phyloP scores from a whole-genome alignment of 2,329 filamentous ascomycete genomes.

The Fusarium sp. region DNA sequence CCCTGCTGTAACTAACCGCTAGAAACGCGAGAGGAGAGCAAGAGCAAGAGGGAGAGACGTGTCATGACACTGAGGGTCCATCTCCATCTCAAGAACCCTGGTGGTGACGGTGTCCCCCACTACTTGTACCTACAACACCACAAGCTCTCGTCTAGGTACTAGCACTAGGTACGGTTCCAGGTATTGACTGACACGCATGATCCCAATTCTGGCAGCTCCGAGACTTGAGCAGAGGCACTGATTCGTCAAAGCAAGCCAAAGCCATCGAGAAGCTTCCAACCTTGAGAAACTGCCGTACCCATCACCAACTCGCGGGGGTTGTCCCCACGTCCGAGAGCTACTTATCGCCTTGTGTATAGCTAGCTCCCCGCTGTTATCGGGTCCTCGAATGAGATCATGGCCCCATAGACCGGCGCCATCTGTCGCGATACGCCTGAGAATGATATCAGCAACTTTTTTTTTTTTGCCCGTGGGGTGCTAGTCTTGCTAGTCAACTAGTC shows the following conservation, averaged over 20 bases:
- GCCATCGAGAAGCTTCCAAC: slow-evolving; percentile 35
- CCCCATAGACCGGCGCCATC: slow-evolving; percentile 28
- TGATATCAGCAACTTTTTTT: slow-evolving; percentile 31
- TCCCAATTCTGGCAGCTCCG: slow-evolving; percentile 30
- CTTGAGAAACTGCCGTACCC: slow-evolving; percentile 7
- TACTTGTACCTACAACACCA: slow-evolving; percentile 3
- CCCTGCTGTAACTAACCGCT: slow-evolving; percentile 2
- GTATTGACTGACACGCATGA: background rate
- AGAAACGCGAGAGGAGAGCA: slow-evolving; percentile 7
- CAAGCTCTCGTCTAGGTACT: slow-evolving; percentile 1
- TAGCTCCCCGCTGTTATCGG: slow-evolving; percentile 2
- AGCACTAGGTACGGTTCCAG: background rate
- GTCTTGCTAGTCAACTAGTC: slow-evolving; percentile 5
- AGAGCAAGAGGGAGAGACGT: slow-evolving; percentile 1
- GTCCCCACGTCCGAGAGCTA: slow-evolving; percentile 27
- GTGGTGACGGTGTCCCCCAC: slow-evolving; percentile 23
- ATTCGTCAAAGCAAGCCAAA: slow-evolving; percentile 3
- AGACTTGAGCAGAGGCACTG: slow-evolving; percentile 6
- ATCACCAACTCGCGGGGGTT: slow-evolving; percentile 16
- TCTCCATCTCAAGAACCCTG: slow-evolving; percentile 28
- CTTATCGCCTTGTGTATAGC: no score
- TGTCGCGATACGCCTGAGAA: slow-evolving; percentile 15
- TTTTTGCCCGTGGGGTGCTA: slow-evolving; percentile 8
- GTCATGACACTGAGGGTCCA: slow-evolving; percentile 6
- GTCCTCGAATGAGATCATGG: slow-evolving; percentile 36